phyloP scores from a whole-genome alignment of 148 eudicot species.

The Amaranthus hypochondriacus region DNA sequence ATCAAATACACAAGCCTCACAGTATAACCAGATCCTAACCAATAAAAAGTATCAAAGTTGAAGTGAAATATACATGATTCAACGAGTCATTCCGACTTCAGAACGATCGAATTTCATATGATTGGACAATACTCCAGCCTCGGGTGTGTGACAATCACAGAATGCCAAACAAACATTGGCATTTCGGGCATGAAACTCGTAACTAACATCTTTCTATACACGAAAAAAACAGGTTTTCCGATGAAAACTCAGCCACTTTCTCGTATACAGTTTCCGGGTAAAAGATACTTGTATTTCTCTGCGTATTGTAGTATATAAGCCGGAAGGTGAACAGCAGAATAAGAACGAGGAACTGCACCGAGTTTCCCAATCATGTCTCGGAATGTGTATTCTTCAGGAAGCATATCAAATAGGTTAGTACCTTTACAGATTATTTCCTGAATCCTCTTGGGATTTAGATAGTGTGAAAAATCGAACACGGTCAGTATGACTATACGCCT shows the following conservation, averaged over 20 bases:
- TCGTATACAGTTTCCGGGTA: conserved; percentile 26
- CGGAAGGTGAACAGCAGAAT: conserved; percentile 31
- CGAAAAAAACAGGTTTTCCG: neutral
- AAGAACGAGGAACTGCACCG: conserved; percentile 23
- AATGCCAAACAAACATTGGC: neutral
- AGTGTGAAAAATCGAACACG: conserved; percentile 27
- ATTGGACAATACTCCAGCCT: neutral
- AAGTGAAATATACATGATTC: neutral
- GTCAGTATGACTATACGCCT: conserved; percentile 32
- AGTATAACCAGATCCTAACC: neutral
- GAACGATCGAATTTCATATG: neutral
- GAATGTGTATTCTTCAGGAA: conserved; percentile 30
- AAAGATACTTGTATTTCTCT: conserved; percentile 24
- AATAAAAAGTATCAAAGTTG: neutral
- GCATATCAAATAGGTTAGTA: conserved; percentile 29
- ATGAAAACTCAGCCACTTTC: conserved; percentile 15
- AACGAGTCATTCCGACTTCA: neutral
- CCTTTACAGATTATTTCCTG: conserved; percentile 29
- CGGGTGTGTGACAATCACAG: neutral
- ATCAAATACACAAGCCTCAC: neutral
- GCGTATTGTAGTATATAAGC: conserved; percentile 14
- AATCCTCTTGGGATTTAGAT: conserved; percentile 24
- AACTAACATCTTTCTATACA: neutral
- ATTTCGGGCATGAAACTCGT: neutral
- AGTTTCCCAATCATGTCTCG: conserved; percentile 25